These are phyloP conservation scores for Lasiosphaeria hispida DNA, from an alignment of 495 filamentous ascomycete genomes.

Conservation along the genomic window DNA sequence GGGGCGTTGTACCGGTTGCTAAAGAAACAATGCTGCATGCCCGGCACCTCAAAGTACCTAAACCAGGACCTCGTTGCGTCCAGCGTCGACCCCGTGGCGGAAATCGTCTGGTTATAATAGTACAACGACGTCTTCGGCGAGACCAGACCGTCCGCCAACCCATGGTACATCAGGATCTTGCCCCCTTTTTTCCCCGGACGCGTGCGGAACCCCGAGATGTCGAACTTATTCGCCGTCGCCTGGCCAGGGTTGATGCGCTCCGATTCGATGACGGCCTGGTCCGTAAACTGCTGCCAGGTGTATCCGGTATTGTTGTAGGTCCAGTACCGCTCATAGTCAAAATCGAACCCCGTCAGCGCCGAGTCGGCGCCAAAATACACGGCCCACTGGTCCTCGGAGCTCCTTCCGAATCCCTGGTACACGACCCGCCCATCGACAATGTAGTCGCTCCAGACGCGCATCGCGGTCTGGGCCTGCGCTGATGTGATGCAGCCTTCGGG, in stretches of 20 bases:
- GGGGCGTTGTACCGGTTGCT: conserved; percentile 39
- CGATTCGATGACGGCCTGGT: conserved; percentile 23
- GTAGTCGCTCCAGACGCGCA: conserved; percentile 52
- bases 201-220: conserved; percentile 43
- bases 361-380: conserved; percentile 29
- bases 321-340: conserved; percentile 37
- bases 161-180: conserved; percentile 58
- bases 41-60: conserved; percentile 45
- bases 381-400: conserved; percentile 31
- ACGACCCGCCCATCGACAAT: conserved; percentile 48
- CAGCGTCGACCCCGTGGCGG: conserved; percentile 26
- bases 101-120: conserved; percentile 43
- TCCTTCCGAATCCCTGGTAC: conserved; percentile 48
- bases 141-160: conserved; percentile 51
- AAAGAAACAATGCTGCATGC: conserved; percentile 46
- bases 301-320: conserved; percentile 43
- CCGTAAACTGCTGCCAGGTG: conserved; percentile 36
- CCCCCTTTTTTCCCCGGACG: conserved; percentile 36
- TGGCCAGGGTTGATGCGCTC: conserved; percentile 32
- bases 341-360: conserved; percentile 31
- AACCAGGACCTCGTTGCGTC: conserved; percentile 37
- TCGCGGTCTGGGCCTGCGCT: conserved; percentile 54
- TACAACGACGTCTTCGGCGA: conserved; percentile 41
- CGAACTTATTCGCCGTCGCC: conserved; percentile 47
- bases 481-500: conserved; percentile 50